phyloP scores from a whole-genome alignment of 2,329 filamentous ascomycete species.

The Monosporascus sp. region DNA sequence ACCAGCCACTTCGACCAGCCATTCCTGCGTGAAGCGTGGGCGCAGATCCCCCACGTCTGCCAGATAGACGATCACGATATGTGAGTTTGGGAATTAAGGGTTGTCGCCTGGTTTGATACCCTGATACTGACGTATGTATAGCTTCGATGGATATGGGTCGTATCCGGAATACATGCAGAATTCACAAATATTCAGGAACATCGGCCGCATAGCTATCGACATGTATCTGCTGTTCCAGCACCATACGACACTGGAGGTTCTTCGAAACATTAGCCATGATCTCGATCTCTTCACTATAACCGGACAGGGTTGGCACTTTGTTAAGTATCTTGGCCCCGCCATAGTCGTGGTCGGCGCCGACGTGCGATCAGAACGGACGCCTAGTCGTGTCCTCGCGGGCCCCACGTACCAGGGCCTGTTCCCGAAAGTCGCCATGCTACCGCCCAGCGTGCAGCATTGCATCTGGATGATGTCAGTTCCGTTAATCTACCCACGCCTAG shows the following conservation, averaged over 20 bases:
- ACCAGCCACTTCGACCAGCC: constrained; percentile 98
- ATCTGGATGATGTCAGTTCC: constrained; percentile 95
- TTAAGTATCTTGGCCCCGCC: constrained; percentile 91
- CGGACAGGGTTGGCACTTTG: constrained; percentile 96
- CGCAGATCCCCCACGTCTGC: constrained; percentile 90
- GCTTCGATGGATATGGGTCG: constrained; percentile 94
- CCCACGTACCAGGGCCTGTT: constrained; percentile 97
- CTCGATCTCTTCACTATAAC: constrained; percentile 93
- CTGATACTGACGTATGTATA: constrained; percentile 31
- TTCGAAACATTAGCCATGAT: constrained; percentile 84
- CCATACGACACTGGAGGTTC: constrained; percentile 89
- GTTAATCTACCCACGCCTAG: constrained; percentile 82
- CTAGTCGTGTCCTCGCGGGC: constrained; percentile 87
- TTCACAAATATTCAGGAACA: constrained; percentile 97
- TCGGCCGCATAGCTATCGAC: constrained; percentile 88
- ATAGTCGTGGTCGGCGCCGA: constrained; percentile 88
- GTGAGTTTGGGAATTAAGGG: constrained; percentile 50
- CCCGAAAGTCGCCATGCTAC: constrained; percentile 86
- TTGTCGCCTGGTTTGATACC: neutral
- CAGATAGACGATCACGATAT: constrained; percentile 97
- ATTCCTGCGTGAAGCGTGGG: constrained; percentile 89
- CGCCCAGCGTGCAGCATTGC: constrained; percentile 91
- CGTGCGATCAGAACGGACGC: constrained; percentile 85
- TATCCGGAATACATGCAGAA: constrained; percentile 99
- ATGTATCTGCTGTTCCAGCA: constrained; percentile 99